Evolutionary conservation across 345 rosid species (phyloP).

Genomic region (Litchi chinensis): DNA sequence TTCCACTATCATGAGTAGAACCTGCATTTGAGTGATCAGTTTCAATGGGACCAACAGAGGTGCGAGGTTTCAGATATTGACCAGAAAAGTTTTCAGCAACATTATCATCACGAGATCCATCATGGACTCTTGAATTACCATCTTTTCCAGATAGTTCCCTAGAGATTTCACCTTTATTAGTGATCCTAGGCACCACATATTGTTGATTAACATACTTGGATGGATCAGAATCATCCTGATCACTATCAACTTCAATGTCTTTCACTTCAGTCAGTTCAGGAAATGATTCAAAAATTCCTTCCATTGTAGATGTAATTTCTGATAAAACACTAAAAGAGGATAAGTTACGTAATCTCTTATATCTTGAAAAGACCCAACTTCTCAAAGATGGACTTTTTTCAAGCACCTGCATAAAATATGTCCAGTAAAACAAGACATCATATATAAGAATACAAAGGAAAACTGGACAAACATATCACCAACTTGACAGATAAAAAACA

Average conservation of each 20-base stretch:
- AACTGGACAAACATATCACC: not conserved
- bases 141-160: constrained; percentile 35
- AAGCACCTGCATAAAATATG: constrained; percentile 60
- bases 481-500: not conserved
- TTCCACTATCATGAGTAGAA: constrained; percentile 58
- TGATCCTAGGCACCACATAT: constrained; percentile 29
- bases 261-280: constrained; percentile 48
- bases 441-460: constrained; percentile 12
- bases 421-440: constrained; percentile 9
- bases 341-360: constrained; percentile 51
- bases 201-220: constrained; percentile 34
- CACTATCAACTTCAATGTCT: constrained; percentile 53
- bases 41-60: constrained; percentile 34
- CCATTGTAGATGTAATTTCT: constrained; percentile 53
- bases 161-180: constrained; percentile 37
- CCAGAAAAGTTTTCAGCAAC: constrained; percentile 34
- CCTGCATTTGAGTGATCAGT: constrained; percentile 56
- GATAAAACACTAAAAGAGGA: constrained; percentile 52
- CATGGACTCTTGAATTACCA: constrained; percentile 27
- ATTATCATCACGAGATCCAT: constrained; percentile 29
- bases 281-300: constrained; percentile 52
- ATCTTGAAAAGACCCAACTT: constrained; percentile 69
- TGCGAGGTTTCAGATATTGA: constrained; percentile 42
- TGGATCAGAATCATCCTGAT: constrained; percentile 54
- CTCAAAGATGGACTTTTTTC: constrained; percentile 55